Evolutionary conservation across 305 asterid species (phyloP).

Genomic region (Coffea humblotiana): DNA sequence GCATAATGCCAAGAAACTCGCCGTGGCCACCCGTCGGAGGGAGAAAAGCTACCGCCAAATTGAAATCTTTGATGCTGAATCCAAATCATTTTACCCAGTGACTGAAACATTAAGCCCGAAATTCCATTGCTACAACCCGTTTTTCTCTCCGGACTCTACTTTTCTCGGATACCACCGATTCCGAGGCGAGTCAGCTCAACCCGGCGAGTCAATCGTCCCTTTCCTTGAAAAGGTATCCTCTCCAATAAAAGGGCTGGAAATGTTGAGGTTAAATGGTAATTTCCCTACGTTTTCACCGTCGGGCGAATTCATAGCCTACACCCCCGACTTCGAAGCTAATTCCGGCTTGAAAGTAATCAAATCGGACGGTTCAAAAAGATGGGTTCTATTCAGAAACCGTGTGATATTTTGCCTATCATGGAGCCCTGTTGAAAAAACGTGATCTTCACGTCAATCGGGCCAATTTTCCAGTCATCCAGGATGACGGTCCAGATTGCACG

Average conservation of each 20-base stretch:
- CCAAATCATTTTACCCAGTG: constrained; percentile 44
- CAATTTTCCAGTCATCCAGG: constrained; percentile 48
- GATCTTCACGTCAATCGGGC: constrained; percentile 72
- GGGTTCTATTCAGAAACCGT: constrained; percentile 55
- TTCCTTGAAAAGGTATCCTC: constrained; percentile 51
- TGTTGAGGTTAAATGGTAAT: constrained; percentile 63
- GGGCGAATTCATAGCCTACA: constrained; percentile 55
- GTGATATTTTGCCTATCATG: constrained; percentile 56
- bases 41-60: constrained; percentile 62
- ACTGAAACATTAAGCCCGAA: constrained; percentile 53
- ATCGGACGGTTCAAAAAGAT: constrained; percentile 65
- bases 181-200: constrained; percentile 47
- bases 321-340: constrained; percentile 42
- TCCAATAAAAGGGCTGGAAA: constrained; percentile 42
- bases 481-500: constrained; percentile 70
- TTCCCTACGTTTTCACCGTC: constrained; percentile 73
- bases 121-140: constrained; percentile 83
- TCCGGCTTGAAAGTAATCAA: constrained; percentile 54
- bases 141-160: constrained; percentile 48
- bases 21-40: constrained; percentile 71
- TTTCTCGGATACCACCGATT: constrained; percentile 66
- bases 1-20: constrained; percentile 37
- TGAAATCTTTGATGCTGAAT: constrained; percentile 60
- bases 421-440: constrained; percentile 67
- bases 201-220: constrained; percentile 45